phyloP scores from a whole-genome alignment of 2,329 filamentous ascomycete species.

The Pseudocercospora cruenta region DNA sequence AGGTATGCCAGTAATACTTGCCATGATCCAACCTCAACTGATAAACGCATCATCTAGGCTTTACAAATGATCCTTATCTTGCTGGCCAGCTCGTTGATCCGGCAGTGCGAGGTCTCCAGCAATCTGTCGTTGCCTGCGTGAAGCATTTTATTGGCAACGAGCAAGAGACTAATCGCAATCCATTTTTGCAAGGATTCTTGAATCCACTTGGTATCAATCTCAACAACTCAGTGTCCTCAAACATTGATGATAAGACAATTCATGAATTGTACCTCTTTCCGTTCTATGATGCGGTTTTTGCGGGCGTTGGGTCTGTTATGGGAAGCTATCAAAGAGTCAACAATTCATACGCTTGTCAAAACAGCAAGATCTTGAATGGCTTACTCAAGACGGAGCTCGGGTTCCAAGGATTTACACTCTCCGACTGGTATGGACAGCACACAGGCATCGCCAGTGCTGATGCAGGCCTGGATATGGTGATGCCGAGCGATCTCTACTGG shows the following conservation, averaged over 20 bases:
- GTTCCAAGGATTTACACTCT: conserved; percentile 48
- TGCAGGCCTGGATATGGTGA: conserved; percentile 39
- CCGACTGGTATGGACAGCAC: conserved; percentile 49
- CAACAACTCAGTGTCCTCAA: conserved; percentile 49
- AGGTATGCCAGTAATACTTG: conserved; percentile 14
- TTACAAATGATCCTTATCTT: conserved; percentile 63
- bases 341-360: conserved; percentile 64
- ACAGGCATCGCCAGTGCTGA: conserved; percentile 36
- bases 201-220: conserved; percentile 26
- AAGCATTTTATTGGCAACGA: conserved; percentile 25
- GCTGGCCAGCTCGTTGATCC: conserved; percentile 31
- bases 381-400: conserved; percentile 66
- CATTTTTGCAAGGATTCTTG: conserved; percentile 26
- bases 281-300: conserved; percentile 70
- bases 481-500: conserved; percentile 34
- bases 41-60: conserved; percentile 46
- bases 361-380: conserved; percentile 68
- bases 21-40: neutral
- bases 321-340: conserved; percentile 68
- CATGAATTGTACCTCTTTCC: conserved; percentile 63
- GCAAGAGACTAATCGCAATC: conserved; percentile 33
- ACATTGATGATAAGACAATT: conserved; percentile 36
- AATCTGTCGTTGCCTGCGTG: conserved; percentile 45
- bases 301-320: conserved; percentile 80
- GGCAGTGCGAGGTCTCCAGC: conserved; percentile 33